Base-by-base conservation (phyloP, 371 early-diverging fungal species). In the Apophysomyces trapeziformis region DNA sequence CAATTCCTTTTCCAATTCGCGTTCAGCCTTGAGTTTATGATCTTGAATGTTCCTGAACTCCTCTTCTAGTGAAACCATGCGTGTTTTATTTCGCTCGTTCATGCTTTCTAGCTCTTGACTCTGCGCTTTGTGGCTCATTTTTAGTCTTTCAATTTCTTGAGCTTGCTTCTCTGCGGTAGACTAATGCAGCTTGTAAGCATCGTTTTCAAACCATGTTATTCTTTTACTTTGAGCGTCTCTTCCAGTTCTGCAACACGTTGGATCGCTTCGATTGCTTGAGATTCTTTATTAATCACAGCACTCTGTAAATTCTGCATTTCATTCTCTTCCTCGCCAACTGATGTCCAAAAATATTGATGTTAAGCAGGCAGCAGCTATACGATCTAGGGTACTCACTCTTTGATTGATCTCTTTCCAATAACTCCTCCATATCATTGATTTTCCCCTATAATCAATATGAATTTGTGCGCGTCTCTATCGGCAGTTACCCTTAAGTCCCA, bases 241-340 rank as follows among this genome's bases (percentile, higher is more conserved):
- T 89, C 72, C 1, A 86, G 63, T 21, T 86, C 84, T 9, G 68
- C 60, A 54, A 90, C 73, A 58, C 87, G 73, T 54, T 77, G 73
- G 14, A 74, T 45, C 5, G 85, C 81, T 38, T 83, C 76, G 38
- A 72, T 60, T 57, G 89, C 84, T 62, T 90, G 86, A 12, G 75
- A 70, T 64, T 89, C 89, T 61, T 89, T 89, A 37, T 67, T 71
- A 3, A 76, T 75, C 7, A 91, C 82, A 13, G 79, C 79, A 36
- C 69, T 73, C 68, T 90, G 81, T n/a, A 89, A 71, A 21, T 71
- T 79, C 26, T 71, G 45, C 16, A 85, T 77, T 47, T 84, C 76
- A 5, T 77, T 50, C 38, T 85, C 76, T 7, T 91, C 61, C 60
- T 90, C 84, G n/a, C 67, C 58, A 47, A 88, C 88, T 89, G 60